phyloP scores from a whole-genome alignment of 1,284 basidiomycete species.

The Filobasidium uniguttulatum region DNA sequence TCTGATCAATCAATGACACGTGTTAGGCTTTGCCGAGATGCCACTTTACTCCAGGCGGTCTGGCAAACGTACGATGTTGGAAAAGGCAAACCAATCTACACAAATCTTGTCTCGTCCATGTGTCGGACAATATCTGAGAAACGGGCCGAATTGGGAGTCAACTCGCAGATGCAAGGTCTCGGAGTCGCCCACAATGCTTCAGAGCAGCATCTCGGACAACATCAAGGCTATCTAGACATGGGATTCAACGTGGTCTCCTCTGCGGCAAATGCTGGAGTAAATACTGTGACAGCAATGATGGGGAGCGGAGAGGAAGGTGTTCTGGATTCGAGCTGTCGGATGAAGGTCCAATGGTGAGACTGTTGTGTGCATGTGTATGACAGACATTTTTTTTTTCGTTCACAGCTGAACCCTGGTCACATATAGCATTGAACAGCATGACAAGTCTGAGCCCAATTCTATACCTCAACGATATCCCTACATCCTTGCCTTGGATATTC shows the following conservation, averaged over 20 bases:
- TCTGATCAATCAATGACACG: slow-evolving; percentile 1
- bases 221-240: slow-evolving; percentile 43
- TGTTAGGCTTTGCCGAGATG: slow-evolving; percentile 61
- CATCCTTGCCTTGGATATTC: slow-evolving; percentile 74
- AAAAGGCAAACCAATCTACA: slow-evolving; percentile 55
- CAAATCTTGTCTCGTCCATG: slow-evolving; percentile 62
- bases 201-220: slow-evolving; percentile 24
- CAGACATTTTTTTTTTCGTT: slow-evolving; percentile 12
- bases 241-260: slow-evolving; percentile 71
- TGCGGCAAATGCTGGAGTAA: slow-evolving; percentile 64
- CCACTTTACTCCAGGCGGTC: slow-evolving; percentile 60
- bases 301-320: slow-evolving; percentile 45
- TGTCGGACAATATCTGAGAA: slow-evolving; percentile 76
- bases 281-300: slow-evolving; percentile 57
- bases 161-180: slow-evolving; percentile 63
- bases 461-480: slow-evolving; percentile 89
- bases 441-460: slow-evolving; percentile 83
- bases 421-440: slow-evolving; percentile 78
- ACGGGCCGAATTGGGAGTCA: slow-evolving; percentile 63
- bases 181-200: slow-evolving; percentile 43
- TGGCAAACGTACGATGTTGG: slow-evolving; percentile 62
- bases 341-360: slow-evolving; percentile 71
- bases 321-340: slow-evolving; percentile 56
- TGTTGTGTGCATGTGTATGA: background rate
- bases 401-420: background rate